phyloP scores from a whole-genome alignment of 1,139 yeast species.

The Blastobotrys elegans region DNA sequence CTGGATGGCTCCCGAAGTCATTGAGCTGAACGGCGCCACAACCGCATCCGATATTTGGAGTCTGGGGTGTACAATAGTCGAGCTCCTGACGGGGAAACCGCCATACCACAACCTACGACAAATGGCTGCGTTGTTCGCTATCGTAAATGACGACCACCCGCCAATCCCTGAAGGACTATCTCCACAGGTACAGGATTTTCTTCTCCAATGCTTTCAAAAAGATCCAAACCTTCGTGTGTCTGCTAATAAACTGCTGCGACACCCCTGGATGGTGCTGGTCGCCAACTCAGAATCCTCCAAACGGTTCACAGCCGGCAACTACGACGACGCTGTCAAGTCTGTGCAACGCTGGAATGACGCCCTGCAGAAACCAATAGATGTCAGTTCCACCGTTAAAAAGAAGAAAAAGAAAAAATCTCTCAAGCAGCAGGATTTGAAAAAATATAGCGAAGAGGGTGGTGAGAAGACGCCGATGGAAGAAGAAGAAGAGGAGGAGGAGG shows the following conservation, averaged over 20 bases:
- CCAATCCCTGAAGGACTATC: constrained; percentile 65
- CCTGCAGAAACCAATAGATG: constrained; percentile 12
- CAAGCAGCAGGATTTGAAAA: constrained; percentile 9
- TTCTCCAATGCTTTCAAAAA: constrained; percentile 72
- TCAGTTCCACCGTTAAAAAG: constrained; percentile 3
- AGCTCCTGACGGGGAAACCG: constrained; percentile 78
- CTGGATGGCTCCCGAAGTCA: constrained; percentile 86
- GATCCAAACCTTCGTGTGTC: constrained; percentile 57
- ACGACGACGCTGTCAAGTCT: constrained; percentile 32
- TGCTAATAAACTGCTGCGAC: constrained; percentile 53
- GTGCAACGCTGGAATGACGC: constrained; percentile 31
- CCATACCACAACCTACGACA: constrained; percentile 80
- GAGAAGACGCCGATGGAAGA: constrained; percentile 9
- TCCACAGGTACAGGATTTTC: constrained; percentile 48
- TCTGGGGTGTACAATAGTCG: constrained; percentile 90
- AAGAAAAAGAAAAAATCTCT: background rate
- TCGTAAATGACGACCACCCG: constrained; percentile 79
- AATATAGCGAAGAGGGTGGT: constrained; percentile 12
- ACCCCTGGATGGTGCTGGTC: constrained; percentile 47
- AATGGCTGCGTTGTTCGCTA: constrained; percentile 88
- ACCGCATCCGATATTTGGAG: constrained; percentile 76
- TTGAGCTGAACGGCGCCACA: constrained; percentile 78
- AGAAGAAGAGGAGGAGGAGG: constrained; percentile 1
- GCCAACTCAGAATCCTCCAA: constrained; percentile 9
- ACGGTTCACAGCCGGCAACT: constrained; percentile 18